phyloP scores from a whole-genome alignment of 768 basidiomycete genomes.

The Naematelia aurantialba region DNA sequence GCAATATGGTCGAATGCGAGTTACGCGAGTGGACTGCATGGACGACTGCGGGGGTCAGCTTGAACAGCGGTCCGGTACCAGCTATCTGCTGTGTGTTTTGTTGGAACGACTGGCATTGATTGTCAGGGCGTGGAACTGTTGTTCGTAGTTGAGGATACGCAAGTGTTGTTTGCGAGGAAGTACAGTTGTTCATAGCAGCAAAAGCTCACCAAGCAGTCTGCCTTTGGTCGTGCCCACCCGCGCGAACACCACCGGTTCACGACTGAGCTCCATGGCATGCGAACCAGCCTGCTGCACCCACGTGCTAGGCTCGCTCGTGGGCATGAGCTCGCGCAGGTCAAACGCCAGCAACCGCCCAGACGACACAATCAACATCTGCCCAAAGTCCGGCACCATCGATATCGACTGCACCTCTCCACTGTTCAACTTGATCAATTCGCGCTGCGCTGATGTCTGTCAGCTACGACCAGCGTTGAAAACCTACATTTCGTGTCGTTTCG shows the following conservation, averaged over 20 bases:
- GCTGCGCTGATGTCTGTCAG: conserved; percentile 30
- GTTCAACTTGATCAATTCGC: conserved; percentile 29
- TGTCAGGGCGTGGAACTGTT: too few relatives aligned
- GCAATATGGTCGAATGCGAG: conserved; percentile 28
- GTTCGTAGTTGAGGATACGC: conserved; percentile 9
- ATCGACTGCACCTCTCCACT: conserved; percentile 24
- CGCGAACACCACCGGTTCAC: conserved; percentile 27
- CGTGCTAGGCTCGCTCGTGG: conserved; percentile 34
- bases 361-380: conserved; percentile 31
- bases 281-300: conserved; percentile 20
- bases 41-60: too few relatives aligned
- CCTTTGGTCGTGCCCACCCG: conserved; percentile 37
- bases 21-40: conserved; percentile 30
- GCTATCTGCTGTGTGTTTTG: too few relatives aligned
- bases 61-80: too few relatives aligned
- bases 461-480: neutral
- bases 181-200: neutral
- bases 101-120: too few relatives aligned
- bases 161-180: neutral
- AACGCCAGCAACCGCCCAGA: conserved; percentile 27
- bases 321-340: conserved; percentile 33
- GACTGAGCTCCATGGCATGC: conserved; percentile 24
- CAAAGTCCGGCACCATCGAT: conserved; percentile 36
- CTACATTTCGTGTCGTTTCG: conserved; percentile 23
- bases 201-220: conserved; percentile 30